A percentile compares a stretch with the other conserved stretches of the same genome.
Evolutionary conservation across 2,329 filamentous ascomycete species (phyloP).

Genomic region (Verticillium tricorpus): DNA sequence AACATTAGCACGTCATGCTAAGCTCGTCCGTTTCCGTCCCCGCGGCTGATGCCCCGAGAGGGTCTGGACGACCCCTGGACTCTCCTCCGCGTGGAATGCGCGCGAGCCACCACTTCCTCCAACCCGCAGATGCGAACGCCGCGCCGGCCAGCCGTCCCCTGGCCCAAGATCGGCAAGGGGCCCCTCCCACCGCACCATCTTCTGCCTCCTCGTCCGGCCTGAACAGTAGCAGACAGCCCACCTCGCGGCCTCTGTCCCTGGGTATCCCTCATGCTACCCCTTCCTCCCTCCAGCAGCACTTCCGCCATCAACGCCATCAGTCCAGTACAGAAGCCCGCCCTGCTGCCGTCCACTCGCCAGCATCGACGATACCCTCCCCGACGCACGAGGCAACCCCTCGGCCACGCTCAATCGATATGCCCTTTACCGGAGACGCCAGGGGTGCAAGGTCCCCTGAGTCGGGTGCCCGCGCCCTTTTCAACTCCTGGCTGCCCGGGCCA

Average conservation of each 20-base stretch:
- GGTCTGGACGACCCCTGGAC: conserved; percentile 6
- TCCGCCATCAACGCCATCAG: conserved; percentile 27
- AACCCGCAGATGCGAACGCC: conserved; percentile 7
- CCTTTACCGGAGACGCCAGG: conserved; percentile 36
- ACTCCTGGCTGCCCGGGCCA: conserved; percentile 26
- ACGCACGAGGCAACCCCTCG: conserved; percentile 17
- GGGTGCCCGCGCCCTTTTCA: conserved; percentile 21
- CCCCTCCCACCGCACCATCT: neutral
- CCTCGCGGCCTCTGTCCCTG: neutral
- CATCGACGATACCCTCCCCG: conserved; percentile 13
- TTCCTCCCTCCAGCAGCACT: conserved; percentile 7
- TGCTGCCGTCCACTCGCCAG: conserved; percentile 11
- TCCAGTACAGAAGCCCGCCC: conserved; percentile 30
- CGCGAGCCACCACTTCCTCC: conserved; percentile 7
- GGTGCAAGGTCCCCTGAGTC: conserved; percentile 19
- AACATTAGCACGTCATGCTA: conserved; percentile 35
- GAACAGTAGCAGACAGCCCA: neutral
- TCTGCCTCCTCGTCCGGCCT: neutral
- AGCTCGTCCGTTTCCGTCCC: conserved; percentile 19
- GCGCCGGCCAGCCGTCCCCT: neutral
- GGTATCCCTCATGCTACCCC: neutral
- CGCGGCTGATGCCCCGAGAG: conserved; percentile 11
- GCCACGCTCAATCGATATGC: conserved; percentile 29
- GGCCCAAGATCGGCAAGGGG: neutral
- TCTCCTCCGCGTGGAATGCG: conserved; percentile 7